These are phyloP conservation scores for Leccinum barrowsii DNA, from an alignment of 768 basidiomycete species.

Conservation along the genomic window DNA sequence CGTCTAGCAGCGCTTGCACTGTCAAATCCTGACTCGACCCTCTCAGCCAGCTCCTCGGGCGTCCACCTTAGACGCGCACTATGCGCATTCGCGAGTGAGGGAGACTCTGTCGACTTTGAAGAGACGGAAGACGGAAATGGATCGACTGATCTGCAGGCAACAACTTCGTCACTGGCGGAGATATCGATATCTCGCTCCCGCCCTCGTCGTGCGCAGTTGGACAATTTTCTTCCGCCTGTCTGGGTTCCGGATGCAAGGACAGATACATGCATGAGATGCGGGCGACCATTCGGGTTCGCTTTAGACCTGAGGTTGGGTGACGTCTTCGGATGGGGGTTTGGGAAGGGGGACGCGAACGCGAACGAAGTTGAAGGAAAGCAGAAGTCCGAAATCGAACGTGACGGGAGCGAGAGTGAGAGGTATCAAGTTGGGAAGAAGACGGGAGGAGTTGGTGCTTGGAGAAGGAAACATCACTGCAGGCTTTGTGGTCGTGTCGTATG, in stretches of 20 bases:
- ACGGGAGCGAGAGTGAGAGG: conserved; percentile 5
- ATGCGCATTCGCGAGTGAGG: conserved; percentile 63
- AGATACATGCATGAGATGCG: conserved; percentile 84
- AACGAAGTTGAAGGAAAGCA: conserved; percentile 10
- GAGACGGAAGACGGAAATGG: conserved; percentile 35
- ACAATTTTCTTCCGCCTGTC: conserved; percentile 80
- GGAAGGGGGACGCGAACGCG: conserved; percentile 42
- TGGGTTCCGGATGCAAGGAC: conserved; percentile 90
- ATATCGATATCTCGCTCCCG: conserved; percentile 1
- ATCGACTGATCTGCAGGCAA: not conserved
- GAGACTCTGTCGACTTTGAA: conserved; percentile 38
- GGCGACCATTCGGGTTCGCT: conserved; percentile 59
- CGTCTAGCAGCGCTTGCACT: conserved; percentile 67
- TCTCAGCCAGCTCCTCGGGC: conserved; percentile 74
- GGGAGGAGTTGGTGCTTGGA: conserved; percentile 29
- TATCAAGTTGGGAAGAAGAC: conserved; percentile 6
- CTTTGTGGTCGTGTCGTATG: conserved; percentile 87
- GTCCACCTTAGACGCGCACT: conserved; percentile 70
- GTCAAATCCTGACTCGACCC: conserved; percentile 75
- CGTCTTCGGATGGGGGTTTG: conserved; percentile 27
- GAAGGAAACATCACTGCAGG: conserved; percentile 82
- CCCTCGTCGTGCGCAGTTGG: conserved; percentile 26
- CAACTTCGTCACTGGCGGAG: not conserved
- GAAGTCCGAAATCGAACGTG: conserved; percentile 9
- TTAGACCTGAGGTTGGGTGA: conserved; percentile 25